Conservation (phyloP, 139 green algal species). For the Astrephomene gubernaculifera region DNA sequence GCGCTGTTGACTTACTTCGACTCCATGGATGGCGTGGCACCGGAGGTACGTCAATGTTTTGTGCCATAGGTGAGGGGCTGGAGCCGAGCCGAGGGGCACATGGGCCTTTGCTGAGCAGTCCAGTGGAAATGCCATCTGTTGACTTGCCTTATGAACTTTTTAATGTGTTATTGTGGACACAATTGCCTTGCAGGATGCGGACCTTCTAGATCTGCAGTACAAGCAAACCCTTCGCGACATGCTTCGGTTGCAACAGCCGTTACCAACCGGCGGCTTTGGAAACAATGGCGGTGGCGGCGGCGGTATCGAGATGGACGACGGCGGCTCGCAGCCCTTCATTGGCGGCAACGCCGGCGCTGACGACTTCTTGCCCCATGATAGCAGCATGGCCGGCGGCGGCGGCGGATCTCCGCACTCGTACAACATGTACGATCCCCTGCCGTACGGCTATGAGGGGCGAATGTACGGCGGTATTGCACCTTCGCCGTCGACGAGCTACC, state of each 20-base stretch:
- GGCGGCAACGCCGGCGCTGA: neutral
- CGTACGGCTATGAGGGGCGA: neutral
- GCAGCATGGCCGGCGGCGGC: neutral
- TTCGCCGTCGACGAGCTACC: no score
- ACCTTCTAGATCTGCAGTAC: conserved; percentile 29
- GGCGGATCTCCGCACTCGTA: neutral
- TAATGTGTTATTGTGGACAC: no score
- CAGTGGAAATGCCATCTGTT: neutral
- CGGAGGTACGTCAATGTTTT: neutral
- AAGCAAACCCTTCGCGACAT: conserved; percentile 18
- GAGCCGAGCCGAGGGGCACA: neutral
- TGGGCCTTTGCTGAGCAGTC: neutral
- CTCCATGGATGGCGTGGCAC: neutral
- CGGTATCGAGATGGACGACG: no score
- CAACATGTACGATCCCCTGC: neutral
- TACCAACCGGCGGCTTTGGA: no score
- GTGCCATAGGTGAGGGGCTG: neutral
- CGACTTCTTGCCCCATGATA: neutral
- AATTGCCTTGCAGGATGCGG: neutral
- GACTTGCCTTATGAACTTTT: neutral
- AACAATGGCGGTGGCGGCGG: no score
- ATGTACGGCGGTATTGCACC: neutral
- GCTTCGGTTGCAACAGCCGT: neutral
- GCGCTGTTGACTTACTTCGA: conserved; percentile 21
- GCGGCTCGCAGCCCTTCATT: neutral